Evolutionary conservation across 768 basidiomycete genomes (phyloP).

Genomic region (Kondoa subrosea): DNA sequence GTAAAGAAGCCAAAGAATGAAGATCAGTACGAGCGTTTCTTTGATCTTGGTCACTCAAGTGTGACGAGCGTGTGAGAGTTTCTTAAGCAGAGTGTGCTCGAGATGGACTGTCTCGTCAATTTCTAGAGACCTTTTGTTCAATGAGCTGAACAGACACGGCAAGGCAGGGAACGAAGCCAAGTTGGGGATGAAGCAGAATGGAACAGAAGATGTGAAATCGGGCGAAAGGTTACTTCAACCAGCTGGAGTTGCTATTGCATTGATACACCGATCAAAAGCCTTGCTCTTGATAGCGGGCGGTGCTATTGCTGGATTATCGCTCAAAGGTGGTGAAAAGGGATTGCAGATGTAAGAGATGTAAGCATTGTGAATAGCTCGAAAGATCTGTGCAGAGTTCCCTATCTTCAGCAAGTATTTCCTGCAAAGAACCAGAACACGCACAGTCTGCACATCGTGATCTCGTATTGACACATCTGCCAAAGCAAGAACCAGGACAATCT

Average conservation of each 20-base stretch:
- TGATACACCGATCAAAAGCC: slow-evolving; percentile 51
- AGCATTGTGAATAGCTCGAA: slow-evolving; percentile 74
- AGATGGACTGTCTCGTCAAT: too few species aligned
- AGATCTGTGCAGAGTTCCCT: slow-evolving; percentile 45
- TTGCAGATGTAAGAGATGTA: slow-evolving; percentile 70
- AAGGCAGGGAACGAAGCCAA: neutral
- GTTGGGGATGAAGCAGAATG: neutral
- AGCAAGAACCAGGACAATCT: slow-evolving; percentile 65
- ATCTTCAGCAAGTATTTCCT: neutral
- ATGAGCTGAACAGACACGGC: too few species aligned
- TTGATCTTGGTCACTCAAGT: too few species aligned
- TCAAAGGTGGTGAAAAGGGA: slow-evolving; percentile 45
- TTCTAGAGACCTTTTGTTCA: too few species aligned
- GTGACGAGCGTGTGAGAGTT: neutral
- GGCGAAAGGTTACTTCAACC: neutral
- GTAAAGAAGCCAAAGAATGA: neutral
- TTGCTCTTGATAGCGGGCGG: slow-evolving; percentile 44
- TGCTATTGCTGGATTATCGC: slow-evolving; percentile 40
- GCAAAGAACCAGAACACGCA: slow-evolving; percentile 33
- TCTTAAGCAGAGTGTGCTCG: neutral
- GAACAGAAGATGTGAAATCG: neutral
- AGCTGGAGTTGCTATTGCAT: slow-evolving; percentile 42
- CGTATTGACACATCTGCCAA: slow-evolving; percentile 64
- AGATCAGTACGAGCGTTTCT: too few species aligned
- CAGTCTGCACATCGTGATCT: slow-evolving; percentile 60